Evolutionary conservation across 108 stramenopile species (phyloP), one percentile per base, ranked within the genome.

Genomic region (Skeletonema tropicum): DNA sequence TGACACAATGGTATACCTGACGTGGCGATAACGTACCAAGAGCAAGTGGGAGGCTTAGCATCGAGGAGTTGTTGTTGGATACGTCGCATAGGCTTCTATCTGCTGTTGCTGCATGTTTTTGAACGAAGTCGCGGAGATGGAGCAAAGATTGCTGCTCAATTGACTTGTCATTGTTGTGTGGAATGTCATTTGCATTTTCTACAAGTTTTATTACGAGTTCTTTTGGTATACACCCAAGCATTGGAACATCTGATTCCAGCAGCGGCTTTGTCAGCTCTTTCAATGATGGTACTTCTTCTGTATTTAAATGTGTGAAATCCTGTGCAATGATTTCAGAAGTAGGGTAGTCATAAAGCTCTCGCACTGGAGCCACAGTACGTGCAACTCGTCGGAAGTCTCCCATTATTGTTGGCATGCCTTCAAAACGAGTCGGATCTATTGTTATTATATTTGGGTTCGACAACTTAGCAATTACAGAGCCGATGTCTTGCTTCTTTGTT

Each of bases 351-450:
- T 84, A 60, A 30, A 76, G 39, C 21, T 78, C 46, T 68, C 87
- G 78, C 10, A 83, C 74, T 10, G 49, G 17, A 8, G 86, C 64
- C 0, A 23, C 45, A 21, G 77, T 66, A 25, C 86, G 70, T 38
- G 85, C 88, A 30, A 77, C 88, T 25, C 83, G 57, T 60, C 90
- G 79, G 64, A 86, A 89, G 55, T 89, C 88, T 11, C 90, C 90
- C 90, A 91, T 91, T 25, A 89, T 87, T 17, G 64, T 68, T 31
- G 82, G 82, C 73, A 88, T 86, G 46, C 87, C 86, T 5, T 60
- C 31, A 57, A 82, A 88, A 58, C 87, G 69, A 42, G 69, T 11
- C 5, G 64, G 60, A 6, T 55, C 52, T 23, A 55, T 55, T 23
- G 9, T 55, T n/a, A 77, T 62, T 19, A 86, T 25, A 57, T 85